Percentiles rank a stretch among this genome's conserved stretches.
phyloP scores from a whole-genome alignment of 257 asterid species.

The Solanum pinnatisectum region DNA sequence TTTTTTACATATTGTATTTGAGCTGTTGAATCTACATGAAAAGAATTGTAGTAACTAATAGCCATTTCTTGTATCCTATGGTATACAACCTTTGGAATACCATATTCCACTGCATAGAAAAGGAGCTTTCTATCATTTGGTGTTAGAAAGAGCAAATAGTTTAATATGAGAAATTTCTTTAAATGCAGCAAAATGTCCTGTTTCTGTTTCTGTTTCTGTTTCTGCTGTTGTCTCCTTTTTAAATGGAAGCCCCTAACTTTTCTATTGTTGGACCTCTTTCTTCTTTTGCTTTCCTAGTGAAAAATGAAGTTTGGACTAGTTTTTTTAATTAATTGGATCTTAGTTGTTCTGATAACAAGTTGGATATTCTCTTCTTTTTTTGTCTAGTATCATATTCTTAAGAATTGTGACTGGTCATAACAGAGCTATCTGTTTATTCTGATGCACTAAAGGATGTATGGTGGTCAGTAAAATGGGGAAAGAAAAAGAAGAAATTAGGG shows the following conservation, averaged over 20 bases:
- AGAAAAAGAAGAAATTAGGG: neutral
- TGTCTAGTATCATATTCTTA: neutral
- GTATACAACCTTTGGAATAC: neutral
- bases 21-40: neutral
- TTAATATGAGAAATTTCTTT: neutral
- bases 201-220: neutral
- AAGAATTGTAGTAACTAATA: neutral
- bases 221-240: neutral
- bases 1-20: neutral
- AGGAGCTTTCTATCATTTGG: neutral
- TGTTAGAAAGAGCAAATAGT: neutral
- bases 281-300: neutral
- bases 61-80: neutral
- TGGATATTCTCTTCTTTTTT: neutral
- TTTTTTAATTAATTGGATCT: neutral
- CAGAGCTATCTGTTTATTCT: neutral
- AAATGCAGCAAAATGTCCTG: neutral
- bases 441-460: neutral
- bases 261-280: neutral
- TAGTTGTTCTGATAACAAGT: neutral
- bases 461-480: neutral
- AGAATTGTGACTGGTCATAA: neutral
- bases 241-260: neutral
- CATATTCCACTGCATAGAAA: neutral
- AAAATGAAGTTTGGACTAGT: neutral